Conservation (phyloP, 257 asterid species). For the Leptodermis oblonga region DNA sequence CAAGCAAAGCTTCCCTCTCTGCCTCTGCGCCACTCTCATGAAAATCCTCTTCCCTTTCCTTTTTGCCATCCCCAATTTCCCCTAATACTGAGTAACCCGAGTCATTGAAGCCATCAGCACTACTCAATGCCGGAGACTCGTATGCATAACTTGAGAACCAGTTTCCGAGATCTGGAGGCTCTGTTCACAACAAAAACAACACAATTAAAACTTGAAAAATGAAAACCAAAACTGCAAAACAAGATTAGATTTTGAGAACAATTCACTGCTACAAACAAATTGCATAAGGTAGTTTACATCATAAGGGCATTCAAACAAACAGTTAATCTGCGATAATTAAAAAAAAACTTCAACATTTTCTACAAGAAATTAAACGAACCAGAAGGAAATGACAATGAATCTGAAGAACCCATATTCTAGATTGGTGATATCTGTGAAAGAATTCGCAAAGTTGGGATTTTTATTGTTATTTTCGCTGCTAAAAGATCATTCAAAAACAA, state of each 20-base stretch:
- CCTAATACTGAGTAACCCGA: slow-evolving; percentile 15
- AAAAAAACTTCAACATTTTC: background rate
- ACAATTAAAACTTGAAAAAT: background rate
- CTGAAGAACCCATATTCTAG: slow-evolving; percentile 41
- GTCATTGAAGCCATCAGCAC: slow-evolving; percentile 32
- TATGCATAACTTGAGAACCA: slow-evolving; percentile 71
- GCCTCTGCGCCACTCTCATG: background rate
- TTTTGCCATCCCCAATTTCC: too few species aligned
- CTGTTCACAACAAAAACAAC: slow-evolving; percentile 26
- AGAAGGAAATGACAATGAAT: slow-evolving; percentile 39
- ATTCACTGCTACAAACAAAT: background rate
- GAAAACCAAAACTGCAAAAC: background rate
- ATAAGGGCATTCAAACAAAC: background rate
- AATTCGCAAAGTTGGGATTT: background rate
- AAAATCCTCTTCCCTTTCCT: slow-evolving; percentile 5
- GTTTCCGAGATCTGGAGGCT: slow-evolving; percentile 58
- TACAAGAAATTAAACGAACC: slow-evolving; percentile 32
- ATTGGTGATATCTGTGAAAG: background rate
- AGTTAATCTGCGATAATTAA: background rate
- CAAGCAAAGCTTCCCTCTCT: slow-evolving; percentile 7
- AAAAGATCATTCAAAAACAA: background rate
- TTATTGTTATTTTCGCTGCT: background rate
- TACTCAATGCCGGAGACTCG: slow-evolving; percentile 51
- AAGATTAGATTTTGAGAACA: background rate
- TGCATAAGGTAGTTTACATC: background rate